Evolutionary conservation across 441 rosid genomes (phyloP).

Genomic region (Hura crepitans): DNA sequence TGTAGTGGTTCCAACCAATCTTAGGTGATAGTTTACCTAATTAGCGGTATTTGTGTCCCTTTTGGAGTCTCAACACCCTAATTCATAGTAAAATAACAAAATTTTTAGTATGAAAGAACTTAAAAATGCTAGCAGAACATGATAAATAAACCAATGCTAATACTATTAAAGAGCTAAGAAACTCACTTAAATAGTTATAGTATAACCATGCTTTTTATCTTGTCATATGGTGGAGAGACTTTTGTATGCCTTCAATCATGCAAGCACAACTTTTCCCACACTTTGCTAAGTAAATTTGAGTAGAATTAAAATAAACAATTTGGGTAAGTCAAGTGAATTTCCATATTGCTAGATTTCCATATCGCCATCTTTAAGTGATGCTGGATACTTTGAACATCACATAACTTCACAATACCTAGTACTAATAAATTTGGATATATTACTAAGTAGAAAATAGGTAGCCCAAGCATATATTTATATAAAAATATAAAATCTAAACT

Average conservation of each 20-base stretch:
- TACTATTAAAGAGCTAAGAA: background rate
- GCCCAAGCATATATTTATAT: too few species aligned
- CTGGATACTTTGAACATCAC: too few species aligned
- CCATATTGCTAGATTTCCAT: too few species aligned
- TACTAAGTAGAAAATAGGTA: too few species aligned
- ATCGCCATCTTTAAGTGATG: too few species aligned
- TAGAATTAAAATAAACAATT: too few species aligned
- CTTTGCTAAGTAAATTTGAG: too few species aligned
- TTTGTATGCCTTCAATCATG: conserved; percentile 30
- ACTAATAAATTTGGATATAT: too few species aligned
- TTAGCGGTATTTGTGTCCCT: conserved; percentile 67
- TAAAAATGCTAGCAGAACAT: background rate
- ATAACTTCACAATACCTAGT: too few species aligned
- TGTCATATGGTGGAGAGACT: conserved; percentile 33
- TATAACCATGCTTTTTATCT: conserved; percentile 32
- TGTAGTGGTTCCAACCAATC: conserved; percentile 90
- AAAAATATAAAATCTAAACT: too few species aligned
- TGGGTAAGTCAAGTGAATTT: too few species aligned
- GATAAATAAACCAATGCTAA: background rate
- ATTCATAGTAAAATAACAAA: background rate
- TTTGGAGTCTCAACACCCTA: conserved; percentile 88
- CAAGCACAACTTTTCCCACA: conserved; percentile 30
- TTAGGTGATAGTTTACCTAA: conserved; percentile 71
- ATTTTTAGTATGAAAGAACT: background rate
- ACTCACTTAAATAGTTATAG: conserved; percentile 30